Base-by-base conservation (phyloP, 192 early-diverging fungal species). In the Anaeromyces robustus region DNA sequence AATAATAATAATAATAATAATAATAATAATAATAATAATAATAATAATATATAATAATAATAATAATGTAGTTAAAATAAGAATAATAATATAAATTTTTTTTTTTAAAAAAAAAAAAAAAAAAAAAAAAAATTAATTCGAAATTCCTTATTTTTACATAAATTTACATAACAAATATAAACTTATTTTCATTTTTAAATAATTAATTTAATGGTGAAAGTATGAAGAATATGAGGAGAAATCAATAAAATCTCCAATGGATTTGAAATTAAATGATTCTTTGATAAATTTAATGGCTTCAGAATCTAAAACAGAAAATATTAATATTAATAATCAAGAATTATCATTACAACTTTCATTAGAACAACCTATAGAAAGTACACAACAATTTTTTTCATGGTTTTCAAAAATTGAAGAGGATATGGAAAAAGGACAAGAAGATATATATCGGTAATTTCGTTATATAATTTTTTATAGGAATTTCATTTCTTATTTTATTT, bases 321-420 rank as follows among this genome's bases (percentile, higher is more conserved):
- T 9, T 22, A 9, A n/a, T 68, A n/a, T 0, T 22, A 68, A 39
- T 39, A 39, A 68, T n/a, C 22, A 68, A n/a, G 52, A 68, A 4
- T 68, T 68, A 68, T n/a, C 52, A 22, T 68, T 68, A 68, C 52
- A 68, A 68, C 52, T 68, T n/a, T 68, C 34, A 3, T 29, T 79
- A 7, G 88, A 86, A 84, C 52, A 68, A n/a, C 88, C 93, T 3
- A 93, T 98, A 52, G 92, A 96, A 78, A 97, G 92, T 4, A 92
- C 93, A 0, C 94, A 96, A 30, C 92, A 98, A 87, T 99, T 99
- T 80, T 90, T 98, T 80, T 92, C 95, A 81, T 99, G 97, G 97
- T 97, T 96, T 86, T 87, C 93, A 26, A 82, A 79, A 17, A 89
- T 94, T 12, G 95, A 98, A 83, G 82, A 86, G 34, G 90, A 93